phyloP scores from a whole-genome alignment of 1,284 basidiomycete species.

The Marasmius oreades region DNA sequence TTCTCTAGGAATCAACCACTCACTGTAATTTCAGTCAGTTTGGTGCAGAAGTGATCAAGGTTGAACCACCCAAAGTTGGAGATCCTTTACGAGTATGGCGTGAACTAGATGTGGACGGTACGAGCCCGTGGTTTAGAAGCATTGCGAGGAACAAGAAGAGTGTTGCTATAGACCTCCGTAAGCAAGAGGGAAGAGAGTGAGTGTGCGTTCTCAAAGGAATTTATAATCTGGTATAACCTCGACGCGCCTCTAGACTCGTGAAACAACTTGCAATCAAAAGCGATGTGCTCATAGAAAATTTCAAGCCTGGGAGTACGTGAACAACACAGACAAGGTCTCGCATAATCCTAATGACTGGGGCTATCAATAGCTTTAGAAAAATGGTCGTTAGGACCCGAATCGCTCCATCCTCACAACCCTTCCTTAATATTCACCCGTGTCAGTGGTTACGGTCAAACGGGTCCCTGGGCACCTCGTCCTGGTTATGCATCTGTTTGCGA shows the following conservation, averaged over 20 bases:
- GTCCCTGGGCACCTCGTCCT: conserved; percentile 64
- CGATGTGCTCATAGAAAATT: conserved; percentile 68
- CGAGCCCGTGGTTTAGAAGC: conserved; percentile 71
- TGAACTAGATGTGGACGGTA: conserved; percentile 65
- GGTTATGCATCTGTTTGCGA: conserved; percentile 74
- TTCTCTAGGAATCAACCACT: not conserved
- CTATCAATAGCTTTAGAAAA: conserved; percentile 55
- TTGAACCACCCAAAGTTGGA: conserved; percentile 58
- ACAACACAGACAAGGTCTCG: not conserved
- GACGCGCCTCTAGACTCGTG: conserved; percentile 44
- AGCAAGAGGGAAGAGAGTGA: conserved; percentile 58
- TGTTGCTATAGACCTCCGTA: conserved; percentile 60
- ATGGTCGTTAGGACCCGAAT: conserved; percentile 58
- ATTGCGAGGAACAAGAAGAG: conserved; percentile 71
- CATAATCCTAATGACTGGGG: not conserved
- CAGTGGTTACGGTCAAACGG: conserved; percentile 71
- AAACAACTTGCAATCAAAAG: conserved; percentile 54
- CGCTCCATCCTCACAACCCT: conserved; percentile 55
- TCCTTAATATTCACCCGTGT: conserved; percentile 69
- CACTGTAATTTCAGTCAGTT: conserved; percentile 46
- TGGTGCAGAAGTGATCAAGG: conserved; percentile 68
- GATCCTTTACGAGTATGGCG: conserved; percentile 71
- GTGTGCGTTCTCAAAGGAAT: conserved; percentile 23
- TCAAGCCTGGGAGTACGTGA: conserved; percentile 66
- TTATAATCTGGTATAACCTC: not conserved